Base-by-base conservation (phyloP, 192 early-diverging fungal species). In the Piromyces sp. region DNA sequence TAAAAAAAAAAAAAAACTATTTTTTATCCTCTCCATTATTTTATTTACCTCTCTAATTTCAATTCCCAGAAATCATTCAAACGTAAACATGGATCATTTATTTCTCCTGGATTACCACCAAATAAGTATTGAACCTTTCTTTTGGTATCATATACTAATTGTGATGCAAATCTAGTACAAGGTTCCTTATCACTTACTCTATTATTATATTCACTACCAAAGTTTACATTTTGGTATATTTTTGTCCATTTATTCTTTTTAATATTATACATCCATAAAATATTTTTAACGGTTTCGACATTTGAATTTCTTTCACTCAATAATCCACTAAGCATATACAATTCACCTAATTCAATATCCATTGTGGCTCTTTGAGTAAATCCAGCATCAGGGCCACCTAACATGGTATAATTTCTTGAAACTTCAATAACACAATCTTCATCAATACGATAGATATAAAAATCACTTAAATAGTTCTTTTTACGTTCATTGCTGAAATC, bases 71-170 rank as follows among this genome's bases (percentile, higher is more conserved):
- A 93, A 84, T 95, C 95, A 82, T 95, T 92, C 15, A 95, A 84
- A 17, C 81, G 81, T 79, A 93, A 86, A 83, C 87, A 92, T 28
- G 86, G 84, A 81, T 90, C 87, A 29, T 83, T 86, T 22, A 81
- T 83, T 36, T 94, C 93, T 9, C 94, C 94, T 11, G 95, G 95
- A 81, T 96, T 98, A 30, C 97, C 97, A 15, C 97, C 97, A 90
- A 98, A 98, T 83, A 98, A 83, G 85, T 93, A 95, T 82, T 98
- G 96, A 7, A 86, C 86, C 80, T 91, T 90, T 13, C 89, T 87
- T 28, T 84, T 84, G 12, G 83, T 84, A 83, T 98, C 93, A 86
- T 96, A 98, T 14, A 95, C 95, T 84, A 96, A 87, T 84, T 97
- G 95, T 82, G 96, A 95, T 0, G 95, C 97, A 87, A 94, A 96